Evolutionary conservation across 495 filamentous ascomycete genomes (phyloP).

Genomic region (Pyrenopolyporus hunteri): DNA sequence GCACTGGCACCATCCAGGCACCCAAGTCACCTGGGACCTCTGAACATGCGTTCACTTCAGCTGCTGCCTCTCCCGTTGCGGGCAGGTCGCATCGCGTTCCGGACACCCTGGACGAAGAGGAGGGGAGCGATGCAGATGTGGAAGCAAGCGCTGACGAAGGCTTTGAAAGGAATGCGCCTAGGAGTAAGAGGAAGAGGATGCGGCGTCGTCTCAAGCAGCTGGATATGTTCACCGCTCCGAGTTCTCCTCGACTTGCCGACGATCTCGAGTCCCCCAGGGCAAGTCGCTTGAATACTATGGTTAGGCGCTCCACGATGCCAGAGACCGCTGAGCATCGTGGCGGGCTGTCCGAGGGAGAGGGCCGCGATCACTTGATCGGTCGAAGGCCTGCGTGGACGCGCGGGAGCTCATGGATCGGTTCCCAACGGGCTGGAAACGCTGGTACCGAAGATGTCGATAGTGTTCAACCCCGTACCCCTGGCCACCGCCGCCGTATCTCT

Average conservation of each 20-base stretch:
- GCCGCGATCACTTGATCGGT: slow-evolving; percentile 71
- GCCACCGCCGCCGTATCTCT: slow-evolving; percentile 77
- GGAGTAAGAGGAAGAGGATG: slow-evolving; percentile 61
- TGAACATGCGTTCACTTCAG: slow-evolving; percentile 44
- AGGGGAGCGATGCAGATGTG: slow-evolving; percentile 74
- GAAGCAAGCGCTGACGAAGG: slow-evolving; percentile 70
- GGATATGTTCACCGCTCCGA: slow-evolving; percentile 51
- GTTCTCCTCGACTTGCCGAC: slow-evolving; percentile 41
- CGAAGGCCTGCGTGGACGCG: slow-evolving; percentile 59
- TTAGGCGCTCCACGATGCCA: slow-evolving; percentile 70
- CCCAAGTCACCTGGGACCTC: slow-evolving; percentile 48
- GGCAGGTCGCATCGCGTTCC: slow-evolving; percentile 48
- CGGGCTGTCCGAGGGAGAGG: slow-evolving; percentile 88
- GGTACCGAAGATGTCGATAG: slow-evolving; percentile 52
- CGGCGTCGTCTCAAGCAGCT: slow-evolving; percentile 57
- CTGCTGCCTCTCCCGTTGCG: slow-evolving; percentile 53
- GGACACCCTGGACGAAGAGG: slow-evolving; percentile 63
- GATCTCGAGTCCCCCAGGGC: slow-evolving; percentile 43
- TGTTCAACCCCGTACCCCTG: slow-evolving; percentile 64
- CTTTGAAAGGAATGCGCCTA: slow-evolving; percentile 50
- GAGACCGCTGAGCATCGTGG: slow-evolving; percentile 72
- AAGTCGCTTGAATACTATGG: slow-evolving; percentile 58
- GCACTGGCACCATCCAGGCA: slow-evolving; percentile 47
- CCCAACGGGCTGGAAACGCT: slow-evolving; percentile 43
- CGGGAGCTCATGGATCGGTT: slow-evolving; percentile 61